Evolutionary conservation across 2,329 filamentous ascomycete genomes (phyloP).

Genomic region (Ophiostoma quercus): DNA sequence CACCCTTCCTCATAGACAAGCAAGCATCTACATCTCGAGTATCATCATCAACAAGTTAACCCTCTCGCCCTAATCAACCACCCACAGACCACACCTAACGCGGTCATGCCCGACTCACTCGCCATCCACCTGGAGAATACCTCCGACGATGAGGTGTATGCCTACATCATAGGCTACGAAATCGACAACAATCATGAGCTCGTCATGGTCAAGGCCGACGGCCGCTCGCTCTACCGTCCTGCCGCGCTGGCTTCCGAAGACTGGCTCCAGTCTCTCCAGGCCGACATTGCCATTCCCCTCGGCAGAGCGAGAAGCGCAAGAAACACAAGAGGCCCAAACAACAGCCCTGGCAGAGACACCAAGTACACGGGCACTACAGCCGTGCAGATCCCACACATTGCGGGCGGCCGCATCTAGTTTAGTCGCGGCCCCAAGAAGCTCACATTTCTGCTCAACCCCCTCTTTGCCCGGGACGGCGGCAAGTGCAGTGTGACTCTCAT

Average conservation of each 20-base stretch:
- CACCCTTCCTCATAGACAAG: not conserved
- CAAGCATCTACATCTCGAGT: not conserved
- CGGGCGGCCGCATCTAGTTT: conserved; percentile 61
- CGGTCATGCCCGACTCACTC: conserved; percentile 41
- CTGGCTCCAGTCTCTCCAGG: conserved; percentile 44
- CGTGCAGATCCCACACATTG: conserved; percentile 57
- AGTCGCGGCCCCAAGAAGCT: conserved; percentile 49
- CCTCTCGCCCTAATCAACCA: not conserved
- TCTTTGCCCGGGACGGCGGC: conserved; percentile 32
- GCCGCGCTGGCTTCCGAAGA: conserved; percentile 42
- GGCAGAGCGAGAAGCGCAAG: conserved; percentile 33
- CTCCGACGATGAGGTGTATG: conserved; percentile 50
- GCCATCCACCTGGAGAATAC: conserved; percentile 53
- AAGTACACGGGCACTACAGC: conserved; percentile 48
- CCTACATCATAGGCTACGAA: conserved; percentile 61
- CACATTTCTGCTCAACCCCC: conserved; percentile 58
- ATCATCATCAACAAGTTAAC: not conserved
- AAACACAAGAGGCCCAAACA: not conserved
- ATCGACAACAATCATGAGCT: conserved; percentile 41
- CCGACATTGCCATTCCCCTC: conserved; percentile 56
- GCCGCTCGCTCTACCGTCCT: conserved; percentile 52
- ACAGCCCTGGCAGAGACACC: conserved; percentile 23
- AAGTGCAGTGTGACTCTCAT: conserved; percentile 40
- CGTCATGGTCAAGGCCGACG: conserved; percentile 41
- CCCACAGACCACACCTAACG: not conserved